Base-by-base conservation (phyloP, 768 basidiomycete genomes). In the Clitopilus hobsonii region DNA sequence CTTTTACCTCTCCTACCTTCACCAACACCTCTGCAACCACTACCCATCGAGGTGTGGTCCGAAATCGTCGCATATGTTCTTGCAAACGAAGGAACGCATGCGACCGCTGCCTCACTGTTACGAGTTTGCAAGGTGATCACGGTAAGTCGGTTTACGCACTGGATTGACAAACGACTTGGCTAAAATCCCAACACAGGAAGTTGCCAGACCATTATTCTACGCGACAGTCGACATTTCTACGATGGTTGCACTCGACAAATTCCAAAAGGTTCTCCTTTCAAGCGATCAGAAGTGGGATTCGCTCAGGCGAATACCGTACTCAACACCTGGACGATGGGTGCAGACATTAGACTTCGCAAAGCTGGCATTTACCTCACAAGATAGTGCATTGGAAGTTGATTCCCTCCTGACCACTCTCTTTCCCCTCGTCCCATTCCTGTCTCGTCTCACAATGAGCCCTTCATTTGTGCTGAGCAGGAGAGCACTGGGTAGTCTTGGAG, bases 231-330 rank as follows among this genome's bases (percentile, higher is more conserved):
- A 66, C 25, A 67, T 89, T 26, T 63, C 65, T 5, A 71, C 74
- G 18, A 61, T 81, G 10, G 53, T 65, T 11, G 65, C 74, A 5
- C 72, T 93, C 38, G 76, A 80, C 54, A 76, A 73, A 56, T 86
- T 94, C 60, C 73, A 79, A n/a, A 56, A 70, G n/a, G 74, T 72
- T 22, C 76, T 95, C 1, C 71, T 76, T 56, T 61, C 65, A 26
- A 85, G 86, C 6, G 93, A 96, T 58, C 77, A 82, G 60, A 81
- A 79, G 63, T 96, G 94, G 94, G 91, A 94, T 62, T 89, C 91
- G 41, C 84, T 96, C 54, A 83, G 90, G 51, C 81, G 94, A 50
- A 92, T 90, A 60, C 90, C 90, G 0, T 89, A 88, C 63, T 94
- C 92, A 3, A 80, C 88, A 0, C 94, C 94, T 1, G 94, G 94